Evolutionary conservation across 2,329 filamentous ascomycete species (phyloP), one percentile per base, ranked within the genome.

Genomic region (Stagonosporopsis cucurbitacearum): DNA sequence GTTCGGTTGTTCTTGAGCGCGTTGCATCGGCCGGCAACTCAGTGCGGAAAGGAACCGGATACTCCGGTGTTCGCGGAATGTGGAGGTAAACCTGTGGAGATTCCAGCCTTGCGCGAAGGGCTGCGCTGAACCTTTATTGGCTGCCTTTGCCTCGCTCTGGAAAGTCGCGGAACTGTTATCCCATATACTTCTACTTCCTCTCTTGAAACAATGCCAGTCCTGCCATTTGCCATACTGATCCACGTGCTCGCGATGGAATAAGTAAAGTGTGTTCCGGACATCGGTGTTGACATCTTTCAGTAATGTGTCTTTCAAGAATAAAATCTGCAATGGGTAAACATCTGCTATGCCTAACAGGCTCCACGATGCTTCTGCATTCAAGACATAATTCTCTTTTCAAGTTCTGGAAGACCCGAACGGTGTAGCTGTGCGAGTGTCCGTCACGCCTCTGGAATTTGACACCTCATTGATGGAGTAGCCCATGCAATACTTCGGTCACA

Each of bases 1-100:
- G 13, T 37, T 56, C 53, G 53, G 53, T 51, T 56, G 47, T 51
- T 56, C 53, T 50, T 47, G 47, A 50, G 47, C 36, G 53, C 53
- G 35, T 51, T 47, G 48, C 47, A 32, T 51, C 53, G 53, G 53
- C 53, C 53, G 37, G 53, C 53, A 51, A 17, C 42, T 47, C 12
- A 37, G 6, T 26, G 35, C 53, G 53, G 53, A 51, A 51, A 47
- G 53, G 53, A 51, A 51, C 9, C 36, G 47, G 36, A 36, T 11
- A 3, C 5, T 40, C 33, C 47, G 46, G 40, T 26, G 6, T 40
- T 30, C n/a, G 47, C 54, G 54, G 49, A 35, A 52, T 30, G 54
- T 52, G 49, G 54, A 37, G 54, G 48, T 33, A 44, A 51, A 43
- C 9, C 3, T 11, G 9, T 3, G 4, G 26, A 30, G 9, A 49